Evolutionary conservation across 1,284 basidiomycete genomes (phyloP).

Genomic region (Cutaneotrichosporon cavernicola): DNA sequence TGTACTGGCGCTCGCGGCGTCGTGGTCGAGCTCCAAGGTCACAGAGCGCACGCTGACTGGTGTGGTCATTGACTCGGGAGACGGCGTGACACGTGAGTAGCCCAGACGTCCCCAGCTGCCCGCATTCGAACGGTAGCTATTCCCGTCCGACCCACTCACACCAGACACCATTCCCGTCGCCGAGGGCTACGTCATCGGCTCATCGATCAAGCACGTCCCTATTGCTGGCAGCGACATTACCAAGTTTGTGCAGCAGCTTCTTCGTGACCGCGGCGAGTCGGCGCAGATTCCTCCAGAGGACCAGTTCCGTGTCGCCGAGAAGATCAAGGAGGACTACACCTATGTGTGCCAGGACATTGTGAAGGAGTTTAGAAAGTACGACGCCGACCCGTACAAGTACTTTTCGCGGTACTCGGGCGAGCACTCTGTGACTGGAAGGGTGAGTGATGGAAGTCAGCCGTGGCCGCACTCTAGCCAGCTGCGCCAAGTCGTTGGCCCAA

Average conservation of each 20-base stretch:
- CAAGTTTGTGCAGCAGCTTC: slow-evolving; percentile 92
- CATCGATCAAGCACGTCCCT: slow-evolving; percentile 98
- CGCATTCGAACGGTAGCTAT: no score
- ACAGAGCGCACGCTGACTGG: slow-evolving; percentile 92
- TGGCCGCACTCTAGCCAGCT: background rate
- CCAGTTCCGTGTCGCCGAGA: slow-evolving; percentile 84
- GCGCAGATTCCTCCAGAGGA: slow-evolving; percentile 92
- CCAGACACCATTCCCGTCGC: slow-evolving; percentile 58
- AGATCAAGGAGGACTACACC: slow-evolving; percentile 97
- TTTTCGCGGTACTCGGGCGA: slow-evolving; percentile 94
- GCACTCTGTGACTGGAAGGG: slow-evolving; percentile 86
- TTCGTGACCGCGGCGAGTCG: slow-evolving; percentile 94
- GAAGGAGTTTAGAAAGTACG: slow-evolving; percentile 97
- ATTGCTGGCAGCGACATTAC: slow-evolving; percentile 97
- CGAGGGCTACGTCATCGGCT: slow-evolving; percentile 98
- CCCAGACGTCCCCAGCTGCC: background rate
- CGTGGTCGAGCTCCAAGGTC: slow-evolving; percentile 92
- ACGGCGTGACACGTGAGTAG: slow-evolving; percentile 82
- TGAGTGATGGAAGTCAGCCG: slow-evolving; percentile 53
- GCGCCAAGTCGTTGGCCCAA: no score
- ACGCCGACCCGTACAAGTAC: slow-evolving; percentile 92
- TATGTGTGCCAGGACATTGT: slow-evolving; percentile 99
- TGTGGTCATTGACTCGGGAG: slow-evolving; percentile 97
- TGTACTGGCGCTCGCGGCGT: slow-evolving; percentile 96
- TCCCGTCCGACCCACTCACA: background rate